Percentiles rank a stretch among this genome's conserved stretches.
Conservation (phyloP, 2,329 filamentous ascomycete genomes). For the Clarireedia homoeocarpa region DNA sequence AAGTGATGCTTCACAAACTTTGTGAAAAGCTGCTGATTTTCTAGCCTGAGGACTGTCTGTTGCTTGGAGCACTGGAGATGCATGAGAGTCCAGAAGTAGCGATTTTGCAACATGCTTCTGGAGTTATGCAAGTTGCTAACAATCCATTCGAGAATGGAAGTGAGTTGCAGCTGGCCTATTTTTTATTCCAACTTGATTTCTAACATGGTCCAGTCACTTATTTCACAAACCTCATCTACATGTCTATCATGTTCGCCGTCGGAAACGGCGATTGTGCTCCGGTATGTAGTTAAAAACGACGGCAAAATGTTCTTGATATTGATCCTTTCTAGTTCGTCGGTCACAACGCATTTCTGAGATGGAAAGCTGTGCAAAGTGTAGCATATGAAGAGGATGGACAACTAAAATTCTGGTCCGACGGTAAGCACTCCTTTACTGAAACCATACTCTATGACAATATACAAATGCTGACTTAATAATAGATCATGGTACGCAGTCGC, state of each 20-base stretch:
- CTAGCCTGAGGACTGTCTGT: slow-evolving; percentile 18
- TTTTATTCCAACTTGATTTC: no score
- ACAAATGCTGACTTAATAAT: not conserved
- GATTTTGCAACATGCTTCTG: slow-evolving; percentile 64
- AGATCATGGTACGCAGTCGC: not conserved
- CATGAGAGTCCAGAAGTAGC: slow-evolving; percentile 60
- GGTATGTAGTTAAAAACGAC: not conserved
- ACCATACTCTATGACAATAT: not conserved
- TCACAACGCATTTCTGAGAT: slow-evolving; percentile 68
- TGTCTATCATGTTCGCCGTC: slow-evolving; percentile 62
- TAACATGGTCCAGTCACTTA: slow-evolving; percentile 48
- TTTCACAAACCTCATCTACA: slow-evolving; percentile 74
- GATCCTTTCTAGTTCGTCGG: slow-evolving; percentile 49
- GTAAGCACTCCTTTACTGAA: not conserved
- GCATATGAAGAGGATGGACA: slow-evolving; percentile 46
- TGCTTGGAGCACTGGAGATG: slow-evolving; percentile 55
- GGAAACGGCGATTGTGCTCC: slow-evolving; percentile 55
- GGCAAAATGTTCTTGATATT: not conserved
- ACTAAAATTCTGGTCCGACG: slow-evolving; percentile 31
- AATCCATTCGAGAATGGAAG: slow-evolving; percentile 65
- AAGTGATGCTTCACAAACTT: not conserved
- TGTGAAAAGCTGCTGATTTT: not conserved
- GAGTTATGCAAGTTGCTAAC: slow-evolving; percentile 68
- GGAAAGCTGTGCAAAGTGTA: slow-evolving; percentile 55
- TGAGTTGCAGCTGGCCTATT: not conserved